These are phyloP conservation scores for Pseudogymnoascus sp. DNA, from an alignment of 2,329 filamentous ascomycete species.

Conservation along the genomic window DNA sequence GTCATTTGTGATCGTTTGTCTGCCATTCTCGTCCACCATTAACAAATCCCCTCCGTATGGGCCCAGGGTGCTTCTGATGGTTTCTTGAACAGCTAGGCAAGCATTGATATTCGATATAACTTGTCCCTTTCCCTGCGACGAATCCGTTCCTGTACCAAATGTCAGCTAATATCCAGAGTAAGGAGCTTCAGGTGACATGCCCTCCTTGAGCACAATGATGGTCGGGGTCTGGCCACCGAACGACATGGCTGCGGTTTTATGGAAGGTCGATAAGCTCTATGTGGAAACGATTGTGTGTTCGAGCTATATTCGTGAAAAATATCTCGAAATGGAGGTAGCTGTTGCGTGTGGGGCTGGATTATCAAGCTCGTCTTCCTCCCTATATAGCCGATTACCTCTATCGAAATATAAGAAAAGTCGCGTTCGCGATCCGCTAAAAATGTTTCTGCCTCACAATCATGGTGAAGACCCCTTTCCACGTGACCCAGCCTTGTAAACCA, in stretches of 20 bases:
- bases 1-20: constrained; percentile 97
- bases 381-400: constrained; percentile 9
- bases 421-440: constrained; percentile 12
- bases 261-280: constrained; percentile 3
- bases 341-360: constrained; percentile 6
- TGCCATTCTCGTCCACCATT: constrained; percentile 92
- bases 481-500: not conserved
- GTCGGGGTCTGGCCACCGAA: constrained; percentile 97
- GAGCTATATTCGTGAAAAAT: constrained; percentile 9
- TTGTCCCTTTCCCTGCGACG: constrained; percentile 94
- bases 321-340: constrained; percentile 5
- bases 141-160: constrained; percentile 70
- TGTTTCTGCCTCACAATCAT: constrained; percentile 12
- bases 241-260: constrained; percentile 55
- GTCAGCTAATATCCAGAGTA: constrained; percentile 13
- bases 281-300: not conserved
- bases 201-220: constrained; percentile 96
- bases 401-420: constrained; percentile 12
- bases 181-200: constrained; percentile 46
- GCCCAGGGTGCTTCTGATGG: constrained; percentile 90
- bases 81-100: constrained; percentile 89
- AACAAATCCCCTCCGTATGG: constrained; percentile 95
- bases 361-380: constrained; percentile 7
- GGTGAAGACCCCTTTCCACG: not conserved
- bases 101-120: constrained; percentile 98